Base-by-base conservation (phyloP, 495 filamentous ascomycete genomes). In the Hypomontagnella monticulosa region DNA sequence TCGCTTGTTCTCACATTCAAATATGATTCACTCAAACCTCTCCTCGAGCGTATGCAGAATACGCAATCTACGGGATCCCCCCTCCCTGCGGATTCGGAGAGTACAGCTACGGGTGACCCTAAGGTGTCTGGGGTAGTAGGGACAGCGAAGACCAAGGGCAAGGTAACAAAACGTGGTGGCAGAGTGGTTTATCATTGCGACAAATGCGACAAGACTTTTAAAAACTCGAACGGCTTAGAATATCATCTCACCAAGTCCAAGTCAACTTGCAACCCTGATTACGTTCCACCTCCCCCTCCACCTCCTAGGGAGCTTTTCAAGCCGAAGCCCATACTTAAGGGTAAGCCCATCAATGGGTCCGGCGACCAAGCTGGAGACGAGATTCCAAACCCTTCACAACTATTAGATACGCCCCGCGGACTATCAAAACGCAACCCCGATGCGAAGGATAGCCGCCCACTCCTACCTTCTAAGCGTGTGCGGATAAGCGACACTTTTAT, bases 181-280 rank as follows among this genome's bases (percentile, higher is more conserved):
- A 69, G 55, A 58, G 5, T 15, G 10, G 6, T 37, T 8, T 70
- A 56, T 47, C 41, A 47, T 16, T 86, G 84, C 57, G 73, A 79
- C 4, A 80, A 74, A 14, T 86, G 84, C 49, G 80, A 78, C 10
- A 74, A 73, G 5, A 63, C 66, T 18, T 86, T 79, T 78, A 85
- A 83, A 57, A 85, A 85, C 53, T 74, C 80, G 14, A 72, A 79
- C 32, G 84, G 84, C 0, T 71, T 86, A 23, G 76, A 83, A 37
- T 86, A 86, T 63, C 84, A 86, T 54, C 65, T 77, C 1, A 78
- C 73, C 1, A 82, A 82, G 46, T 81, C 82, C 1, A 73, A 76
- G 42, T 74, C 75, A 12, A 20, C 73, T 14, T 86, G 84, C 65
- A 86, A 86, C 61, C 80, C 82, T 3, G 72, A 75, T n/a, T 81